Base-by-base conservation (phyloP, 495 filamentous ascomycete genomes). In the Neurospora sublineolata region DNA sequence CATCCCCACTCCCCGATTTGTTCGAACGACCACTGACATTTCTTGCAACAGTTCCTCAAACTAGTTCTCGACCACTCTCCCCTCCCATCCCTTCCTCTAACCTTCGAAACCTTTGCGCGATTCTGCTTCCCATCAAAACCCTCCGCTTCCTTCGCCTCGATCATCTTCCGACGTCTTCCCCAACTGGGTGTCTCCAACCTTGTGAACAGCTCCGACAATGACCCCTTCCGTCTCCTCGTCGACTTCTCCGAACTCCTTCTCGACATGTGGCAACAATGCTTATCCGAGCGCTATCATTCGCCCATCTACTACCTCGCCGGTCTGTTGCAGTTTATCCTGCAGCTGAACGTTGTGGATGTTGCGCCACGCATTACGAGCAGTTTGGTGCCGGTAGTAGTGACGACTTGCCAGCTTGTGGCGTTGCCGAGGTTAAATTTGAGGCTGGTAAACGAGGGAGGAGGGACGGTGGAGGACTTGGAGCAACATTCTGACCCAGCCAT, bases 191-290 rank as follows among this genome's bases (percentile, higher is more conserved):
- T 75, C 46, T 71, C 82, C 36, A 33, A 73, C 0, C 52, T 60
- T 14, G 18, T 60, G 14, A 60, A 60, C 52, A 60, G 52, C 52
- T 60, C 52, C 52, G 23, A 60, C 27, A 16, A 60, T 60, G 77
- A 83, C 8, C 81, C 82, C 10, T 71, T 80, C 70, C 75, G 78
- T 39, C 72, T 84, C 3, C 79, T 84, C 3, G 74, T 80, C 37
- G 83, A 85, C 69, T 85, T 86, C 67, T 79, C 80, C 16, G 77
- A 83, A 60, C 71, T 82, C 39, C 75, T 84, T 27, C 76, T 86
- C 40, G 80, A 82, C 5, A 69, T 85, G 37, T 86, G 84, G 84
- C 79, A 78, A 46, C 78, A 73, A n/a, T 84, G 83, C 67, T 78
- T 78, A 23, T 74, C 77, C 3, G 82, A 86, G 68, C 72, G 72